phyloP scores from a whole-genome alignment of 192 early-diverging fungal genomes.

The Backusella macrospora region DNA sequence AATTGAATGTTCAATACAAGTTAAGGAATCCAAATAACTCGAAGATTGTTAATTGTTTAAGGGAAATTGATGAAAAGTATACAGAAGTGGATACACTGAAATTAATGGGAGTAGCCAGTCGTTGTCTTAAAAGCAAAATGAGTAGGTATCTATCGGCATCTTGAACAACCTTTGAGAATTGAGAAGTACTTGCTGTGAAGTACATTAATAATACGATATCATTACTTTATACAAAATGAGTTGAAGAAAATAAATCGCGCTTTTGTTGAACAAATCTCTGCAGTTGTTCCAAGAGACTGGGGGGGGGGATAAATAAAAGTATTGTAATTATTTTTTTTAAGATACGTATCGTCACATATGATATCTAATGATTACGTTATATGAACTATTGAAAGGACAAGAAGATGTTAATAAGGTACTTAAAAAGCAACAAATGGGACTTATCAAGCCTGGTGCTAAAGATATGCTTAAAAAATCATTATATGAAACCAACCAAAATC shows the following conservation, averaged over 20 bases:
- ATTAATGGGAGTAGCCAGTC: not conserved
- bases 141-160: slow-evolving; percentile 6
- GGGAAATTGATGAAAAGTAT: not conserved
- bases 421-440: too few species aligned
- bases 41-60: not conserved
- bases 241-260: not conserved
- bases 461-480: too few species aligned
- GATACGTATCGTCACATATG: too few species aligned
- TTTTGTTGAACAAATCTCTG: slow-evolving; percentile 13
- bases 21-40: not conserved
- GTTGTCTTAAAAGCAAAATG: slow-evolving; percentile 11
- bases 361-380: too few species aligned
- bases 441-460: too few species aligned
- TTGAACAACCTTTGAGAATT: not conserved
- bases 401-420: too few species aligned
- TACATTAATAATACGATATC: not conserved
- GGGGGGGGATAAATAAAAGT: not conserved
- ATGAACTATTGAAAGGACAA: too few species aligned
- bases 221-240: not conserved
- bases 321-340: too few species aligned
- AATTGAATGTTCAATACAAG: slow-evolving; percentile 6
- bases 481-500: too few species aligned
- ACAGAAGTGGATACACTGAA: slow-evolving; percentile 15
- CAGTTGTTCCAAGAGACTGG: slow-evolving; percentile 3
- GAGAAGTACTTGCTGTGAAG: slow-evolving; percentile 11